Base-by-base conservation (phyloP, 768 basidiomycete genomes). In the Suillus weaverae region DNA sequence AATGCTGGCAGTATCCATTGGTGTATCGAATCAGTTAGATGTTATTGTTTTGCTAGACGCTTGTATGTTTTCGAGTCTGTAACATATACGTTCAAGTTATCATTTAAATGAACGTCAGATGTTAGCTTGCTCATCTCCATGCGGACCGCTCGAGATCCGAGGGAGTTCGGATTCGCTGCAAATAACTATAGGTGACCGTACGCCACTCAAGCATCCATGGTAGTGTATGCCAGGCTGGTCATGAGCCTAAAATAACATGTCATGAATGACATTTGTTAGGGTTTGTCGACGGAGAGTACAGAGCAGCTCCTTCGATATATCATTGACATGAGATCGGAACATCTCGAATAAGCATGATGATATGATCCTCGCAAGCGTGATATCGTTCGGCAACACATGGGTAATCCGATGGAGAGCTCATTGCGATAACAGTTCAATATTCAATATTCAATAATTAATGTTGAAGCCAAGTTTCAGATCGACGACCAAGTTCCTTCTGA, bases 1-100 rank as follows among this genome's bases (percentile, higher is more conserved):
- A 36, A 30, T 62, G 61, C 61, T 62, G 46, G 32, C 61, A 51
- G 26, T 41, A 62, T 35, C 1, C 46, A 62, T 62, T 51, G 60
- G 35, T 62, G 50, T 60, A 36, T 62, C 55, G 61, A 20, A 60
- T 53, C 20, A 10, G 20, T 11, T 62, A 62, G 36, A 62, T 59
- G 56, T 41, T 57, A 38, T 39, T 57, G 13, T 39, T 59, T 59
- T 30, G 26, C 18, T 41, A 59, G 38, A 41, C 30, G 26, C 26
- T 30, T 59, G 38, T 59, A 32, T 30, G 38, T 59, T 59, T 59
- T 59, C 10, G 26, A 30, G 26, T 41, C 38, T 39, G 38, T 59
- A 59, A 59, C 57, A 59, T 30, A 26, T 30, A 39, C 22, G 32
- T 32, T 38, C 26, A 26, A 22, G 16, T 30, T 32, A 59, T 59